Evolutionary conservation across 441 rosid species (phyloP).

Genomic region (Adansonia madagascariensis): DNA sequence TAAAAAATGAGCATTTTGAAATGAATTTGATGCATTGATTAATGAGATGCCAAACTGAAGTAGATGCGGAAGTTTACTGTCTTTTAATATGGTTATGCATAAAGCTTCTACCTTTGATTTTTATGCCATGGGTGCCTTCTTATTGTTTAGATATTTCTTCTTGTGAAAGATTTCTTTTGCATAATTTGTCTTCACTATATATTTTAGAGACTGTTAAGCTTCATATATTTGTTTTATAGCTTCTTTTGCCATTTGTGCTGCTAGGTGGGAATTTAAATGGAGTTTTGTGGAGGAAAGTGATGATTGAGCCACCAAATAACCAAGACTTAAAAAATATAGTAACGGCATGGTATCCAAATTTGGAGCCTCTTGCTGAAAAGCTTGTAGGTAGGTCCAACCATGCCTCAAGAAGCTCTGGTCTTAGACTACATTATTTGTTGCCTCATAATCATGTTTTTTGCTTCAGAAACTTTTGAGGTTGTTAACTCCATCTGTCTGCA

Average conservation of each 20-base stretch:
- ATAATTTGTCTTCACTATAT: background rate
- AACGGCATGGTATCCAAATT: conserved; percentile 67
- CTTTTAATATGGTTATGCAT: background rate
- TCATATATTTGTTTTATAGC: conserved; percentile 6
- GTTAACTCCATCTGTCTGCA: conserved; percentile 47
- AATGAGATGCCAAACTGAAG: background rate
- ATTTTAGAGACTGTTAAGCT: background rate
- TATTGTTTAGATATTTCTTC: background rate
- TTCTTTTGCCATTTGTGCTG: conserved; percentile 29
- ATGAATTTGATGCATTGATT: background rate
- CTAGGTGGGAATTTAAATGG: conserved; percentile 76
- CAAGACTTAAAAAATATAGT: conserved; percentile 71
- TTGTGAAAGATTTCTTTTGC: background rate
- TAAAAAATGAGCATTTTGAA: background rate
- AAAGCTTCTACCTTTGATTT: background rate
- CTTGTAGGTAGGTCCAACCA: conserved; percentile 65
- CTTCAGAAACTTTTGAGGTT: conserved; percentile 75
- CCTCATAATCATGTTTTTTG: conserved; percentile 25
- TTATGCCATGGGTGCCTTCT: background rate
- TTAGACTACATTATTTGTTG: conserved; percentile 18
- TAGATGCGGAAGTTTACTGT: background rate
- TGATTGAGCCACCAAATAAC: conserved; percentile 68
- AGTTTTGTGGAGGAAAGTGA: conserved; percentile 85
- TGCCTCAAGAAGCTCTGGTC: conserved; percentile 25
- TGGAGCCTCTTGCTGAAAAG: conserved; percentile 66